Base-by-base conservation (phyloP, 1,284 basidiomycete species). In the Ceraceosorus bombacis region DNA sequence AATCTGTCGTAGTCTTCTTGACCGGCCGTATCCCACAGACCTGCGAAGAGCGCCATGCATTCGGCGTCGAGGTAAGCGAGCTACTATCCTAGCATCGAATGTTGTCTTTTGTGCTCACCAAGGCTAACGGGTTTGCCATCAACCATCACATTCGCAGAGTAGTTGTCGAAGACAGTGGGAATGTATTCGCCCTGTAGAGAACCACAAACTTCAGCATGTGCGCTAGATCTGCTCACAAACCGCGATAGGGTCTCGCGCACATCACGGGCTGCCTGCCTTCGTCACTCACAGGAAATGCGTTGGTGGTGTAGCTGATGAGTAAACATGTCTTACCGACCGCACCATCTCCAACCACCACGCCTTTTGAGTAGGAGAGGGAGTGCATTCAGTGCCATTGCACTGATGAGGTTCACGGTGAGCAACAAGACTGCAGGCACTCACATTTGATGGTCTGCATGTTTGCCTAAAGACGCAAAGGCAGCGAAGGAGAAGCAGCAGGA, bases 41-140 rank as follows among this genome's bases (percentile, higher is more conserved):
- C 64, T 65, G 49, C 6, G 49, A n/a, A 15, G 43, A 12, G 27
- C 15, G 41, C 8, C 10, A 52, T 36, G 27, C 51, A 2, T 41
- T 13, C 2, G 27, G 51, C 51, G 27, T 17, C 51, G 10, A 36
- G 10, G 51, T 36, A 9, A 13, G 10, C 51, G 39, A 10, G 39
- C 51, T 41, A 3, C 51, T 9, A 12, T 9, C 27, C 10, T 52
- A 13, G 39, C 27, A 15, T 15, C 48, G n/a, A n/a, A 2, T 15
- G n/a, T 49, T 49, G n/a, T 15, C 51, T 9, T 17, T 9, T 17
- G 3, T 15, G 17, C 39, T 52, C 51, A 41, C 51, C 27, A 15
- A 98, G 85, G 60, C 90, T 92, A 73, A 98, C 94, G 53, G 95
- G 95, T 83, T 96, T 95, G 73, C 92, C 91, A 76, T 98, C 95